These are phyloP conservation scores for Mortierella sp. DNA, from an alignment of 371 early-diverging fungal genomes.

Conservation along the genomic window DNA sequence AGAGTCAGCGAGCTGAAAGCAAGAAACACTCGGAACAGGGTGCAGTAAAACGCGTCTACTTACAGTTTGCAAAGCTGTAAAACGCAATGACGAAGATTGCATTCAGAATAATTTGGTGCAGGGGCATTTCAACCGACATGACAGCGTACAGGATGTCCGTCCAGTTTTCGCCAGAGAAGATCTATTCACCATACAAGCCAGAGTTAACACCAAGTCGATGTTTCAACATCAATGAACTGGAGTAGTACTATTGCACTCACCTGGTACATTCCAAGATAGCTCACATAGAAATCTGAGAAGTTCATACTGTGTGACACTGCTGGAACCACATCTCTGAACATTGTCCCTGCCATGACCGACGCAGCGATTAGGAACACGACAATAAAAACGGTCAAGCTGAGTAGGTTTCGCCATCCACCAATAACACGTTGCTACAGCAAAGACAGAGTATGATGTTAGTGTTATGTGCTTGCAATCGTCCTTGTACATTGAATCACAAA, in stretches of 20 bases:
- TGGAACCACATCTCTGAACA: conserved; percentile 56
- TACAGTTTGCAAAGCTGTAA: conserved; percentile 76
- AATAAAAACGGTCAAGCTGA: conserved; percentile 73
- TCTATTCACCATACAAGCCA: conserved; percentile 29
- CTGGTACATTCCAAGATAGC: conserved; percentile 70
- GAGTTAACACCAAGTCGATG: too few relatives aligned
- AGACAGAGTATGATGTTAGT: neutral
- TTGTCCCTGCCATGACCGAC: conserved; percentile 64
- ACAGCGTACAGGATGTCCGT: conserved; percentile 66
- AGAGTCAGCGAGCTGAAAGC: too few relatives aligned
- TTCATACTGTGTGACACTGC: conserved; percentile 55
- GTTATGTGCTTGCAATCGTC: neutral
- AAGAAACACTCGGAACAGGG: too few relatives aligned
- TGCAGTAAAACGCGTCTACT: conserved; percentile 20
- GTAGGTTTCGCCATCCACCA: conserved; percentile 67
- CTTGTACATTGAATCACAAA: neutral
- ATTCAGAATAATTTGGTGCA: conserved; percentile 57
- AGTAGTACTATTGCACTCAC: conserved; percentile 33
- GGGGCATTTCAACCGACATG: conserved; percentile 52
- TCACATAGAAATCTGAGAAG: conserved; percentile 71
- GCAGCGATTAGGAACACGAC: conserved; percentile 63
- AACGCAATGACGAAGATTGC: conserved; percentile 70
- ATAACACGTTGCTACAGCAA: conserved; percentile 60
- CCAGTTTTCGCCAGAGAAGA: conserved; percentile 80
- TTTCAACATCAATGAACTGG: too few relatives aligned